Percentiles rank a stretch among this genome's conserved stretches.
These are phyloP conservation scores for Lobosporangium transversale DNA, from an alignment of 192 early-diverging fungal genomes.

Conservation along the genomic window DNA sequence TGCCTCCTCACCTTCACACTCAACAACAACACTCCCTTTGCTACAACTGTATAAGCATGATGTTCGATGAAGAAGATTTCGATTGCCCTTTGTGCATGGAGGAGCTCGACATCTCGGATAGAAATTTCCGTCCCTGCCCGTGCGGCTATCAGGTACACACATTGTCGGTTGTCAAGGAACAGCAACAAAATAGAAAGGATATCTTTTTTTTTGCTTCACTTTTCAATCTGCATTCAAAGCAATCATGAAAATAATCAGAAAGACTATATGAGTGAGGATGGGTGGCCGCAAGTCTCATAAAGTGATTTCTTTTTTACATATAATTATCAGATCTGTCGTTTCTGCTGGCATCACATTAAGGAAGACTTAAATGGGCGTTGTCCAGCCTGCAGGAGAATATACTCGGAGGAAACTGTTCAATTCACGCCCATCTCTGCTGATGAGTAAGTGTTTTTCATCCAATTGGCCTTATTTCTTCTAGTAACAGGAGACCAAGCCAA, in stretches of 20 bases:
- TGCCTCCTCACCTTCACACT: too few relatives aligned
- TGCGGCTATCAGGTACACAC: slow-evolving; percentile 93
- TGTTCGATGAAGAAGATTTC: slow-evolving; percentile 87
- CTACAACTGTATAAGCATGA: slow-evolving; percentile 55
- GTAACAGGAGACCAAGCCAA: too few relatives aligned
- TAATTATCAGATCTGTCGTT: slow-evolving; percentile 89
- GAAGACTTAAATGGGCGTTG: slow-evolving; percentile 92
- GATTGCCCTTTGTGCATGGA: slow-evolving; percentile 99
- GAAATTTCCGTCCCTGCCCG: slow-evolving; percentile 96
- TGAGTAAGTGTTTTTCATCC: slow-evolving; percentile 75
- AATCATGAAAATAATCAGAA: too few relatives aligned
- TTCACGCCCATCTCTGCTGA: slow-evolving; percentile 90
- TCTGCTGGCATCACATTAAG: slow-evolving; percentile 99
- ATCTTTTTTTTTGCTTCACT: too few relatives aligned
- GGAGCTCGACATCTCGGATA: slow-evolving; percentile 96
- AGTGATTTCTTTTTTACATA: slow-evolving; percentile 2
- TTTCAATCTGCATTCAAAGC: too few relatives aligned
- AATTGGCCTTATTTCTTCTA: too few relatives aligned
- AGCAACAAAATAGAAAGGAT: too few relatives aligned
- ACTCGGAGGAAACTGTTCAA: slow-evolving; percentile 89
- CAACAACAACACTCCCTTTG: too few relatives aligned
- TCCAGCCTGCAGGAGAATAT: slow-evolving; percentile 93
- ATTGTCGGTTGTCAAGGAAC: not conserved
- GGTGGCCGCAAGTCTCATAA: too few relatives aligned
- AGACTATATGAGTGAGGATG: too few relatives aligned